A percentile compares a stretch with the other conserved stretches of the same genome.
Conservation (phyloP, 192 early-diverging fungal species). For the Linnemannia zychae region DNA sequence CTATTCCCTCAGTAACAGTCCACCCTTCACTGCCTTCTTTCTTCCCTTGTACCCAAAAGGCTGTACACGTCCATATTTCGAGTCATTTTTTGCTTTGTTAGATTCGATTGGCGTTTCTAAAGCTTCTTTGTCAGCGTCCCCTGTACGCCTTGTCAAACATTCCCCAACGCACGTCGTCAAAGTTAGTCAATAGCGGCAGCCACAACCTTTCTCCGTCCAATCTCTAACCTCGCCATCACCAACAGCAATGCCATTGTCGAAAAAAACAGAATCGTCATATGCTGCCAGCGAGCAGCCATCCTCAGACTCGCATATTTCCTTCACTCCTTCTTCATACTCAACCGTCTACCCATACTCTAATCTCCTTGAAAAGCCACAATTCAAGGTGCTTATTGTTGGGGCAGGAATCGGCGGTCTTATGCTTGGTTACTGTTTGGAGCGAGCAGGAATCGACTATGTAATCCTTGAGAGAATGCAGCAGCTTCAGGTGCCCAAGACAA, state of each 20-base stretch:
- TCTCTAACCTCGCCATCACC: not conserved
- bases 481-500: constrained; percentile 6
- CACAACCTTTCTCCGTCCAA: not conserved
- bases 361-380: not conserved
- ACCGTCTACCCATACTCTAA: constrained; percentile 16
- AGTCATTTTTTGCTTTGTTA: too few species aligned
- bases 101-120: too few species aligned
- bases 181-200: too few species aligned
- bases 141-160: too few species aligned
- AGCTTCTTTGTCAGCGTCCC: too few species aligned
- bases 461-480: constrained; percentile 7
- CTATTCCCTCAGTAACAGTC: not conserved
- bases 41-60: too few species aligned
- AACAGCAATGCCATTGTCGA: not conserved
- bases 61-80: too few species aligned
- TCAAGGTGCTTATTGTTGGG: constrained; percentile 21
- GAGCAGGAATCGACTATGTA: constrained; percentile 18
- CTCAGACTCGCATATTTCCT: not conserved
- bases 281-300: not conserved
- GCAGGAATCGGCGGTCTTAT: constrained; percentile 21
- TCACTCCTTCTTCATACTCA: constrained; percentile 5
- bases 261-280: not conserved
- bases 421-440: constrained; percentile 23
- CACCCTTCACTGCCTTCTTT: too few species aligned
- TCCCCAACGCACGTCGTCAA: too few species aligned